Conservation (phyloP, 2,329 filamentous ascomycete species). For the Fonsecaea pedrosoi region DNA sequence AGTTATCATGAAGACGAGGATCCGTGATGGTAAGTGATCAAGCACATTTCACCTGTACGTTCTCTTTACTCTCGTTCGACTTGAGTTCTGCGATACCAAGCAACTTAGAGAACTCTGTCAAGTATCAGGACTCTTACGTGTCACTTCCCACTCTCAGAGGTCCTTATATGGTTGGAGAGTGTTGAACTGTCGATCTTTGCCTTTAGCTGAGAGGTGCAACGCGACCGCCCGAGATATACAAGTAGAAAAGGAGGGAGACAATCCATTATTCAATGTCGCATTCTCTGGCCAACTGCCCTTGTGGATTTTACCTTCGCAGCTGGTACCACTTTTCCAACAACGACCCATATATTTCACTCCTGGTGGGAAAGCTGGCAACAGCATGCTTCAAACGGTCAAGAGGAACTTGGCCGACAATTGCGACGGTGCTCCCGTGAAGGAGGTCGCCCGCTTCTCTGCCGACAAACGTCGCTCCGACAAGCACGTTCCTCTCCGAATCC, state of each 20-base stretch:
- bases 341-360: slow-evolving; percentile 17
- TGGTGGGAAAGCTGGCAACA: slow-evolving; percentile 24
- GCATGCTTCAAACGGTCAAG: slow-evolving; percentile 25
- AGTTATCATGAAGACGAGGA: no score
- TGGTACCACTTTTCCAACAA: slow-evolving; percentile 14
- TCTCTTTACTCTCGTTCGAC: neutral
- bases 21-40: neutral
- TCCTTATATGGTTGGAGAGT: no score
- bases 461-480: slow-evolving; percentile 30
- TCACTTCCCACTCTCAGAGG: no score
- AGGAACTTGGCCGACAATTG: slow-evolving; percentile 24
- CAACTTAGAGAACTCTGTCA: neutral
- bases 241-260: neutral
- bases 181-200: no score
- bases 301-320: neutral
- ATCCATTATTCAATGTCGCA: neutral
- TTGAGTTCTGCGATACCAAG: neutral
- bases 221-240: no score
- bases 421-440: slow-evolving; percentile 27
- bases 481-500: slow-evolving; percentile 17
- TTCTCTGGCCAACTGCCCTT: neutral
- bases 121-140: neutral
- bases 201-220: no score
- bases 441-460: slow-evolving; percentile 27
- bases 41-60: neutral